A percentile compares a stretch with the other conserved stretches of the same genome.
These are phyloP conservation scores for Camellia japonica DNA, from an alignment of 148 eudicot genomes.

Conservation along the genomic window DNA sequence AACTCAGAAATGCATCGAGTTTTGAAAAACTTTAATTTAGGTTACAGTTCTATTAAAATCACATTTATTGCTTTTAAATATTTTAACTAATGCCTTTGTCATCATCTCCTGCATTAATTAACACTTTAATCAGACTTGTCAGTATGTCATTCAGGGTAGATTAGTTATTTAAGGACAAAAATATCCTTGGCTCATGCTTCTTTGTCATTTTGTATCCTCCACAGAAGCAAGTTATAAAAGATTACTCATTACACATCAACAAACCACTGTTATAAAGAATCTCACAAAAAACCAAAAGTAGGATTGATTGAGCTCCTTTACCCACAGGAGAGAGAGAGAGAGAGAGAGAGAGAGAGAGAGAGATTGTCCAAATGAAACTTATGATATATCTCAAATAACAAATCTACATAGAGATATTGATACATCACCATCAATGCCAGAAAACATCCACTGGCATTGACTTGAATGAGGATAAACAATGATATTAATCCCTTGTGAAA, in stretches of 20 bases:
- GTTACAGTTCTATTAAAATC: too few species aligned
- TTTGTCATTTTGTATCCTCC: slow-evolving; percentile 24
- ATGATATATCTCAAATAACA: too few species aligned
- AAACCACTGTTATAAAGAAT: neutral
- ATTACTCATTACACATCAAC: slow-evolving; percentile 10
- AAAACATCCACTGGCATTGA: slow-evolving; percentile 16
- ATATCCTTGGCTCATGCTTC: neutral
- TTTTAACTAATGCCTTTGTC: slow-evolving; percentile 3
- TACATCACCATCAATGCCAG: slow-evolving; percentile 9
- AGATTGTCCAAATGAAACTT: neutral
- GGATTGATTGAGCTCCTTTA: slow-evolving; percentile 10
- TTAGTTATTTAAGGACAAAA: slow-evolving; percentile 10
- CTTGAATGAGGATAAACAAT: neutral
- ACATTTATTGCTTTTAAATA: neutral
- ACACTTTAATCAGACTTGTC: slow-evolving; percentile 6
- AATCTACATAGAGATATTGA: neutral
- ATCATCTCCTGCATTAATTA: slow-evolving; percentile 6
- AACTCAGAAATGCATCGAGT: too few species aligned
- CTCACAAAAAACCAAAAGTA: slow-evolving; percentile 13
- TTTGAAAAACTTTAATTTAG: too few species aligned
- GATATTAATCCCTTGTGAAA: slow-evolving; percentile 10
- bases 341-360: neutral
- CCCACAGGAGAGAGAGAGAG: neutral
- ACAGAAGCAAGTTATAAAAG: slow-evolving; percentile 26
- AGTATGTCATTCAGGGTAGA: slow-evolving; percentile 1